phyloP scores from a whole-genome alignment of 345 rosid species.

The Ceriops zippeliana region DNA sequence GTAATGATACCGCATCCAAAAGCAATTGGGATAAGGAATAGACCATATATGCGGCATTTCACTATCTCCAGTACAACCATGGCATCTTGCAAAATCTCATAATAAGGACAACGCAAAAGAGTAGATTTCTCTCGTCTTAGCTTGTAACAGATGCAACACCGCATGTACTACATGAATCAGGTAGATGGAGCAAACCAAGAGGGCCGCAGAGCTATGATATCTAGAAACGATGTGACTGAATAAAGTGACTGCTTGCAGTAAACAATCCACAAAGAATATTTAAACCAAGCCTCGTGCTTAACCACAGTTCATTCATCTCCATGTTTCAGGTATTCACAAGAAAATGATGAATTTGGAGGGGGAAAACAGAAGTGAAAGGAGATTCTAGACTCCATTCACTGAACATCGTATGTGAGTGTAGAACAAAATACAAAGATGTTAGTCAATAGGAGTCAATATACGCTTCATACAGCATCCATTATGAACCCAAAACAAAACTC shows the following conservation, averaged over 20 bases:
- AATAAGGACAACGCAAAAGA: too few relatives aligned
- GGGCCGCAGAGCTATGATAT: not conserved
- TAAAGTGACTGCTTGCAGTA: not conserved
- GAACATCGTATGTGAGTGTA: constrained; percentile 21
- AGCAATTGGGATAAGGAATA: too few relatives aligned
- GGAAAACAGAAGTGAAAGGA: constrained; percentile 12
- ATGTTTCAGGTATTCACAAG: constrained; percentile 40
- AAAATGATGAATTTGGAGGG: constrained; percentile 16
- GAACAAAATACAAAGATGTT: constrained; percentile 11
- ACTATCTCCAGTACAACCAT: too few relatives aligned
- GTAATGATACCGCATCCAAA: too few relatives aligned
- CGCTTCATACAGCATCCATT: constrained; percentile 17
- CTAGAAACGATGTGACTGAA: not conserved
- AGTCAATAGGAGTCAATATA: constrained; percentile 18
- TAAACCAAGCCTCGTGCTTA: constrained; percentile 31
- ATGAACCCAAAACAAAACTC: constrained; percentile 53
- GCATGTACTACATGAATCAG: too few relatives aligned
- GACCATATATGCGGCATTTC: too few relatives aligned
- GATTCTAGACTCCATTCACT: constrained; percentile 21
- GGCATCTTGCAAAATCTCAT: too few relatives aligned
- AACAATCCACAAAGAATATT: constrained; percentile 26
- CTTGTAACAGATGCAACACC: not conserved
- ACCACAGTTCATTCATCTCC: constrained; percentile 23
- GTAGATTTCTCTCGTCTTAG: not conserved
- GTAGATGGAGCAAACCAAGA: not conserved